Conservation (phyloP, 805 yeast genomes). For the Kockiozyma suomiensis region DNA sequence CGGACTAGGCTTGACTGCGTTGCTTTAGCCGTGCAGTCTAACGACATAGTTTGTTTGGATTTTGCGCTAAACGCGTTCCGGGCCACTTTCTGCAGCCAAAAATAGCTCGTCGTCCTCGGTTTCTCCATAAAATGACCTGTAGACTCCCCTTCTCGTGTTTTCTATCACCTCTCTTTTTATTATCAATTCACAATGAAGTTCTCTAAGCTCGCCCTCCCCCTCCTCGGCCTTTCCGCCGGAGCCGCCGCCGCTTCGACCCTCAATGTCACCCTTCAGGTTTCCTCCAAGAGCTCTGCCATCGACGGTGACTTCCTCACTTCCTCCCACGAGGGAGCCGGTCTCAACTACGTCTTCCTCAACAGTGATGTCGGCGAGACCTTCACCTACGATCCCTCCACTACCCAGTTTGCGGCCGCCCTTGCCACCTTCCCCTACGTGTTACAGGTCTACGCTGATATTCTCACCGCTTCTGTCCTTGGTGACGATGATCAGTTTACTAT, state of each 20-base stretch:
- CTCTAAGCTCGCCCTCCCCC: constrained; percentile 4
- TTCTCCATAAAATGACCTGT: too few species aligned
- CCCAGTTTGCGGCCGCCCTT: not conserved
- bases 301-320: constrained; percentile 42
- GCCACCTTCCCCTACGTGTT: not conserved
- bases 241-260: constrained; percentile 4
- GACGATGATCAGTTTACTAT: constrained; percentile 9
- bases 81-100: too few species aligned
- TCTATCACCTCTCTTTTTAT: not conserved
- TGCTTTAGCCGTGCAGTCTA: too few species aligned
- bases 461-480: constrained; percentile 34
- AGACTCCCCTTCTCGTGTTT: not conserved
- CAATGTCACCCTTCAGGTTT: constrained; percentile 17
- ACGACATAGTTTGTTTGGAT: too few species aligned
- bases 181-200: not conserved
- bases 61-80: not conserved
- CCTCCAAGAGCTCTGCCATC: constrained; percentile 36
- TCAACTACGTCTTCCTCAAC: constrained; percentile 46
- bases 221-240: constrained; percentile 9
- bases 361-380: constrained; percentile 31
- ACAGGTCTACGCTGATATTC: constrained; percentile 9
- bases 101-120: too few species aligned
- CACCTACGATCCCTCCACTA: constrained; percentile 17
- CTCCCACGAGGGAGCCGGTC: constrained; percentile 52
- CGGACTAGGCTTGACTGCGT: too few species aligned